Evolutionary conservation across 2,329 filamentous ascomycete species (phyloP).

Genomic region (Neofusicoccum laricinum): DNA sequence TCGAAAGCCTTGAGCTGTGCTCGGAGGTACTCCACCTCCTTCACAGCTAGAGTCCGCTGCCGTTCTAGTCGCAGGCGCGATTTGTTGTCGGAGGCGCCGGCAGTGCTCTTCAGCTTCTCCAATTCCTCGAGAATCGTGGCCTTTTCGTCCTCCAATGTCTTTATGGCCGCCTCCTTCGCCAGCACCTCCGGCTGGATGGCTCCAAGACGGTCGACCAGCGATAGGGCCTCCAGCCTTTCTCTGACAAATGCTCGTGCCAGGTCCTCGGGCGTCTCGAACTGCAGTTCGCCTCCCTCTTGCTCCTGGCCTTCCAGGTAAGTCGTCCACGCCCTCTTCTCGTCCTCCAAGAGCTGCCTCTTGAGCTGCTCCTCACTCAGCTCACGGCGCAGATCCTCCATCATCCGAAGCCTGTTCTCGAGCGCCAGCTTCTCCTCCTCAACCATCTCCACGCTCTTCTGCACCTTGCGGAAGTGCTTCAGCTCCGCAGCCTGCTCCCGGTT

Average conservation of each 20-base stretch:
- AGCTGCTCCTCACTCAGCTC: conserved; percentile 77
- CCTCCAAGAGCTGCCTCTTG: conserved; percentile 81
- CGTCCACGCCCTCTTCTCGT: conserved; percentile 84
- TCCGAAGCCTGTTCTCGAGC: conserved; percentile 72
- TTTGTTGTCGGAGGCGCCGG: conserved; percentile 59
- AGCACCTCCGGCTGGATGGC: conserved; percentile 72
- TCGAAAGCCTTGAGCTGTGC: conserved; percentile 87
- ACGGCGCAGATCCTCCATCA: conserved; percentile 69
- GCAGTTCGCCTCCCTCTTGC: conserved; percentile 57
- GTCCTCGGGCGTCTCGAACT: conserved; percentile 85
- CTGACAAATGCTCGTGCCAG: conserved; percentile 81
- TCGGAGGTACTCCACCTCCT: conserved; percentile 91
- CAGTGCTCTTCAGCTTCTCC: conserved; percentile 59
- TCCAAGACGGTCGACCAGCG: conserved; percentile 77
- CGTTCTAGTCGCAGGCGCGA: conserved; percentile 74
- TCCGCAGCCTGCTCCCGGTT: conserved; percentile 79
- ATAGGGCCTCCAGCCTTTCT: conserved; percentile 75
- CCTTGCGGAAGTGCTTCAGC: conserved; percentile 74
- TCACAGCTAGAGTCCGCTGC: conserved; percentile 78
- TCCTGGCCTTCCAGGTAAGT: conserved; percentile 73
- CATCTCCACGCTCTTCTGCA: conserved; percentile 84
- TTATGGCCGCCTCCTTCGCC: conserved; percentile 74
- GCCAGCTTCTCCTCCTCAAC: conserved; percentile 93
- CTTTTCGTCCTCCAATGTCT: conserved; percentile 68
- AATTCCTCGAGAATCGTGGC: conserved; percentile 63